phyloP scores from a whole-genome alignment of 371 early-diverging fungal species.

The Mortierella sp. region DNA sequence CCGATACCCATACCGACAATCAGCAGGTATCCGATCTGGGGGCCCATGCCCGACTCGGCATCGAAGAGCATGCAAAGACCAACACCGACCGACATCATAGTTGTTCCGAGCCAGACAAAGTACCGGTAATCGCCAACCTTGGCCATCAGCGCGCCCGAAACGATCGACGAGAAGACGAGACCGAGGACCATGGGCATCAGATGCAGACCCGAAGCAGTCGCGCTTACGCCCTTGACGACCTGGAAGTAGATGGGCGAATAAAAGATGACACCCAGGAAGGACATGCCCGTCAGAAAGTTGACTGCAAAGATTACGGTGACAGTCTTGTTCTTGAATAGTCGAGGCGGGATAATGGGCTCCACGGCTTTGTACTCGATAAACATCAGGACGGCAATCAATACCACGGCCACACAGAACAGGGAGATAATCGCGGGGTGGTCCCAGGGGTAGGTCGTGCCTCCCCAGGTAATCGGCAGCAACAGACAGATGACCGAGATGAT shows the following conservation, averaged over 20 bases:
- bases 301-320: slow-evolving; percentile 60
- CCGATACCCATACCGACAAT: slow-evolving; percentile 77
- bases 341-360: slow-evolving; percentile 69
- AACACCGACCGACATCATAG: slow-evolving; percentile 58
- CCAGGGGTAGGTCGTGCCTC: slow-evolving; percentile 71
- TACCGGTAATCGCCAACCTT: slow-evolving; percentile 55
- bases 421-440: slow-evolving; percentile 62
- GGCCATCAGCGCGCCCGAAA: slow-evolving; percentile 41
- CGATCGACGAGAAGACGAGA: slow-evolving; percentile 42
- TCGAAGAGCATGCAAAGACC: slow-evolving; percentile 66
- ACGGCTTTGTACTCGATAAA: slow-evolving; percentile 59
- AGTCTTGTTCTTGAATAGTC: slow-evolving; percentile 62
- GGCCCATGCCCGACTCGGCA: slow-evolving; percentile 56
- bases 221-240: slow-evolving; percentile 69
- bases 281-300: slow-evolving; percentile 67
- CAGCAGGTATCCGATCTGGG: slow-evolving; percentile 68
- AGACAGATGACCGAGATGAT: slow-evolving; percentile 64
- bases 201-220: slow-evolving; percentile 72
- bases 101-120: slow-evolving; percentile 62
- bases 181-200: slow-evolving; percentile 71
- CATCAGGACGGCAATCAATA: slow-evolving; percentile 56
- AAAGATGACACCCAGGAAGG: slow-evolving; percentile 67
- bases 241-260: slow-evolving; percentile 86
- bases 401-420: slow-evolving; percentile 59
- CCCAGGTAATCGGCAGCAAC: slow-evolving; percentile 70